phyloP scores from a whole-genome alignment of 2,329 filamentous ascomycete genomes.

The Neopestalotiopsis sp. region DNA sequence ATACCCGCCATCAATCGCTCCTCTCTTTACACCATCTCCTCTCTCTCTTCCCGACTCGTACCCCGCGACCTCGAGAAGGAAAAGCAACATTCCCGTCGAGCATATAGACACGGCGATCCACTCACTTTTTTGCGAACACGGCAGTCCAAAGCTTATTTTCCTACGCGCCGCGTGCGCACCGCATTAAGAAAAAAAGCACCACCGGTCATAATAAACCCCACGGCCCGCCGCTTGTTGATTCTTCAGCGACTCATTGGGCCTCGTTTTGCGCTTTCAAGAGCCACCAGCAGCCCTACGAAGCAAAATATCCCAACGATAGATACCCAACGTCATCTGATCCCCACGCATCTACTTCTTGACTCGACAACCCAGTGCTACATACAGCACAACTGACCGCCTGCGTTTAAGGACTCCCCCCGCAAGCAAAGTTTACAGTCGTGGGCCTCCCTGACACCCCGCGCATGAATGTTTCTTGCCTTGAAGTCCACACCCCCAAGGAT shows the following conservation, averaged over 20 bases:
- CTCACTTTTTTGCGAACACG: not conserved
- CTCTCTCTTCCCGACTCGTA: not conserved
- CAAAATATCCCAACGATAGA: not conserved
- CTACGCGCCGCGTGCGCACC: not conserved
- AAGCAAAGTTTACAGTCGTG: slow-evolving; percentile 9
- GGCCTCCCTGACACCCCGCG: not conserved
- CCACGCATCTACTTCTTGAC: not conserved
- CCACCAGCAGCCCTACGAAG: not conserved
- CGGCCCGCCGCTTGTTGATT: not conserved
- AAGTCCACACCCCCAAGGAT: not conserved
- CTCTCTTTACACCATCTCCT: not conserved
- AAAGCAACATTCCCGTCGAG: not conserved
- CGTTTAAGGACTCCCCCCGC: not conserved
- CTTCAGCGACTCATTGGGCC: not conserved
- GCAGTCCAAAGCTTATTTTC: not conserved
- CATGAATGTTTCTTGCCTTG: slow-evolving; percentile 10
- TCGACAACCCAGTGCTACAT: not conserved
- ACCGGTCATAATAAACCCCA: not conserved
- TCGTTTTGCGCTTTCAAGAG: not conserved
- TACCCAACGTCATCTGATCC: slow-evolving; percentile 1
- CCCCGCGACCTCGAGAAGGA: not conserved
- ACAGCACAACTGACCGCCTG: not conserved
- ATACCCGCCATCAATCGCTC: not conserved
- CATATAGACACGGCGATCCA: not conserved
- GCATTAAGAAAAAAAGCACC: not conserved